phyloP scores from a whole-genome alignment of 2,329 filamentous ascomycete genomes.

The Clarireedia paspali region DNA sequence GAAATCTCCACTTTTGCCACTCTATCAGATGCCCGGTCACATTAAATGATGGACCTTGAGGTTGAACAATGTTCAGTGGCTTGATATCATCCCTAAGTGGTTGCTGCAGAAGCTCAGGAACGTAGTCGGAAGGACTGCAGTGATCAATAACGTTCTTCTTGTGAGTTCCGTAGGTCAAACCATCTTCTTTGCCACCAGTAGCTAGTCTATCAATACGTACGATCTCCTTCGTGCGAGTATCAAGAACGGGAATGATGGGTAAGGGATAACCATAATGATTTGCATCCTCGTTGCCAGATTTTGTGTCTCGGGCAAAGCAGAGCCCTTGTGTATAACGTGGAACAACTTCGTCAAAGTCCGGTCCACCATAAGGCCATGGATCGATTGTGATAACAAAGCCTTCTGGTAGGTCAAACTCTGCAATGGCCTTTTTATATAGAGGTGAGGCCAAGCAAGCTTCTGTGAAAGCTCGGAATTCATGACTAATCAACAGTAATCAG shows the following conservation, averaged over 20 bases:
- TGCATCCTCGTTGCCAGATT: slow-evolving; percentile 1
- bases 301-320: slow-evolving; percentile 42
- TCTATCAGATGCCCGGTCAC: slow-evolving; percentile 28
- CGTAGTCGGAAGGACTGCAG: slow-evolving; percentile 25
- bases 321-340: slow-evolving; percentile 46
- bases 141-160: slow-evolving; percentile 32
- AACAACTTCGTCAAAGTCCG: slow-evolving; percentile 38
- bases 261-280: slow-evolving; percentile 39
- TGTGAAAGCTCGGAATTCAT: slow-evolving; percentile 16
- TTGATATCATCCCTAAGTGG: slow-evolving; percentile 33
- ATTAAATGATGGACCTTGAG: slow-evolving; percentile 54
- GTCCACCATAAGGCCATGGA: slow-evolving; percentile 49
- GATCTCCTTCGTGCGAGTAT: slow-evolving; percentile 38
- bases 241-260: slow-evolving; percentile 40
- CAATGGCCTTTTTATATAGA: slow-evolving; percentile 42
- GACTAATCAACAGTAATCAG: background rate
- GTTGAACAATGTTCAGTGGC: slow-evolving; percentile 47
- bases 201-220: slow-evolving; percentile 42
- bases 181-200: slow-evolving; percentile 32
- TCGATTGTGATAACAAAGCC: slow-evolving; percentile 47
- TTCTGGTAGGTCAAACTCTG: slow-evolving; percentile 44
- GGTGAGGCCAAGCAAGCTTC: slow-evolving; percentile 34
- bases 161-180: slow-evolving; percentile 36
- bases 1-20: slow-evolving; percentile 56
- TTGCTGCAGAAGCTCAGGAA: slow-evolving; percentile 24